Conservation (phyloP, 768 basidiomycete species). For the Lactarius pseudohatsudake region DNA sequence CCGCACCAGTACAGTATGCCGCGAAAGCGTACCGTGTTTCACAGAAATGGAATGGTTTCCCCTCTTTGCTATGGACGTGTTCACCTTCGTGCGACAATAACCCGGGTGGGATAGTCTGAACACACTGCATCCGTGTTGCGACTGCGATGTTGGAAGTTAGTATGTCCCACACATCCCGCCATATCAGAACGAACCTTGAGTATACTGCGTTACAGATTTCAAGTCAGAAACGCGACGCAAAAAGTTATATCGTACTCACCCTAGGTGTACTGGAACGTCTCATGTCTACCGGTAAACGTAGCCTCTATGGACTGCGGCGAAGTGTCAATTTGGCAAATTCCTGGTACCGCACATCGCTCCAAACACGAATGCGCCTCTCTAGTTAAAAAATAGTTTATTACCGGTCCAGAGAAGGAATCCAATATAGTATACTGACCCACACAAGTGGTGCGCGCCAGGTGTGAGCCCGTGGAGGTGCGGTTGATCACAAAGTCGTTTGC, state of each 20-base stretch:
- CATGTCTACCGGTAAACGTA: slow-evolving; percentile 58
- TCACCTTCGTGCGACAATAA: slow-evolving; percentile 43
- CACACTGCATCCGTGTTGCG: slow-evolving; percentile 51
- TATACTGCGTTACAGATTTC: slow-evolving; percentile 41
- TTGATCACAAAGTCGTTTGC: slow-evolving; percentile 50
- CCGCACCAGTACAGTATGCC: background rate
- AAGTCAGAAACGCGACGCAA: background rate
- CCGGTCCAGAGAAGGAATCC: background rate
- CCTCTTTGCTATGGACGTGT: slow-evolving; percentile 50
- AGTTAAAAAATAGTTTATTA: background rate
- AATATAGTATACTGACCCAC: slow-evolving; percentile 44
- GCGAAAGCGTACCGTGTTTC: slow-evolving; percentile 41
- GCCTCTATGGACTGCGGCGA: slow-evolving; percentile 60
- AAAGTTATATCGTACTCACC: slow-evolving; percentile 37
- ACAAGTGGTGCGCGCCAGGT: slow-evolving; percentile 46
- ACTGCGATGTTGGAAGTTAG: slow-evolving; percentile 34
- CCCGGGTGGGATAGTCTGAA: slow-evolving; percentile 46
- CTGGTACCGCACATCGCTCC: slow-evolving; percentile 43
- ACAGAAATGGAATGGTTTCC: slow-evolving; percentile 51
- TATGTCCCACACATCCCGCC: background rate
- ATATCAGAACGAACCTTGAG: slow-evolving; percentile 44
- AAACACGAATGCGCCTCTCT: slow-evolving; percentile 55
- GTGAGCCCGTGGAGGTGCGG: slow-evolving; percentile 54
- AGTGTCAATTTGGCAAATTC: slow-evolving; percentile 60
- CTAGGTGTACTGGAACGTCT: slow-evolving; percentile 67